Conservation (phyloP, 345 rosid species). For the Populus ilicifolia region DNA sequence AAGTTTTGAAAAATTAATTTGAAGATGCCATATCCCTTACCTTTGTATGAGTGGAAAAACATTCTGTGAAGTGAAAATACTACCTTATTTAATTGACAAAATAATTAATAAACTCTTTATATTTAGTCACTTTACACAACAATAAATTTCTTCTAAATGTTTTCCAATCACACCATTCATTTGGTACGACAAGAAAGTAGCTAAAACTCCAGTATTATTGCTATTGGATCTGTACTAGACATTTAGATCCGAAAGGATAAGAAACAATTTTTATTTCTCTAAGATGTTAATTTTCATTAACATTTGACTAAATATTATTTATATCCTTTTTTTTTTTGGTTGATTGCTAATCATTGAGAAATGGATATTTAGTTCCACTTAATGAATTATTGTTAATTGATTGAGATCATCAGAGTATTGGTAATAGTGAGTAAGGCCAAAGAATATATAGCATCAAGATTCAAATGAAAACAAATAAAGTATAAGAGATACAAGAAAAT, state of each 20-base stretch:
- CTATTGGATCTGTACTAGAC: neutral
- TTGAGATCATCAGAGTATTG: neutral
- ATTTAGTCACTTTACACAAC: neutral
- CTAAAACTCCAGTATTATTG: neutral
- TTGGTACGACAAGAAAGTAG: neutral
- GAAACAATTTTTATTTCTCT: neutral
- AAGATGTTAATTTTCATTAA: neutral
- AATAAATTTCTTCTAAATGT: neutral
- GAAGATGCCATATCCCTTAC: no score
- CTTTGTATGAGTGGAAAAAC: neutral
- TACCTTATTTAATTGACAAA: no score
- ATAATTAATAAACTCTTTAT: neutral
- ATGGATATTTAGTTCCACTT: neutral
- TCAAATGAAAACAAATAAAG: neutral
- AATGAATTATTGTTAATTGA: neutral
- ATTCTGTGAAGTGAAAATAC: neutral
- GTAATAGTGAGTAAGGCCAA: neutral
- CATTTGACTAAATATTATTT: neutral
- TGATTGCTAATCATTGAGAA: no score
- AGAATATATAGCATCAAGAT: neutral
- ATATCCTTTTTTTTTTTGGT: neutral
- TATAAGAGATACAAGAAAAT: no score
- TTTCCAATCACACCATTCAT: neutral
- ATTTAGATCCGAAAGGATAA: no score
- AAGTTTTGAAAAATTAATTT: no score